A percentile compares a stretch with the other conserved stretches of the same genome.
Evolutionary conservation across 768 basidiomycete species (phyloP).

Genomic region (Mycena leptocephala): DNA sequence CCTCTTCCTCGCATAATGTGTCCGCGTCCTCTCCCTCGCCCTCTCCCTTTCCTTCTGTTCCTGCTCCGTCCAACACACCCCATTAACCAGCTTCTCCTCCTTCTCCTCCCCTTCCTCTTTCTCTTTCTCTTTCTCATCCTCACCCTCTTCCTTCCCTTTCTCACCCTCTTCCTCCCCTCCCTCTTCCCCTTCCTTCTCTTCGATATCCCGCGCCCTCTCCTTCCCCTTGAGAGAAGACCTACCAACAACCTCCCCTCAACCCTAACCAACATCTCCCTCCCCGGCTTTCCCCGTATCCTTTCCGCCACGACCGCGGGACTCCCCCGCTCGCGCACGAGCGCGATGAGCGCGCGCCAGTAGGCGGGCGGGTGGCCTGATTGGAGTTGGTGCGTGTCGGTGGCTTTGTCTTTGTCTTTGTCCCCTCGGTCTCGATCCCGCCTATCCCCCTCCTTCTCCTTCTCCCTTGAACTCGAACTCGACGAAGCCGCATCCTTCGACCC

Average conservation of each 20-base stretch:
- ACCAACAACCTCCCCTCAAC: constrained; percentile 70
- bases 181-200: too few species aligned
- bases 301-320: constrained; percentile 47
- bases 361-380: constrained; percentile 37
- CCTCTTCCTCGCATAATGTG: constrained; percentile 50
- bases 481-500: constrained; percentile 28
- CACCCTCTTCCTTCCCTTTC: constrained; percentile 58
- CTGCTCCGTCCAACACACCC: constrained; percentile 35
- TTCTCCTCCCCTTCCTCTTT: constrained; percentile 52
- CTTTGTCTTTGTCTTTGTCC: constrained; percentile 11
- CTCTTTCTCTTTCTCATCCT: constrained; percentile 37
- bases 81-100: constrained; percentile 47
- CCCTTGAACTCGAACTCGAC: too few species aligned
- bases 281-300: constrained; percentile 75
- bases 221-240: too few species aligned
- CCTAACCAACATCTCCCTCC: constrained; percentile 70
- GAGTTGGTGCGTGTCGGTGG: not conserved
- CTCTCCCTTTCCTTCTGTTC: constrained; percentile 39
- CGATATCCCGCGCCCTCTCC: too few species aligned
- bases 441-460: constrained; percentile 40
- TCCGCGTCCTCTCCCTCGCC: constrained; percentile 49
- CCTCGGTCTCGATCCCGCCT: constrained; percentile 26
- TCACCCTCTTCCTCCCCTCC: too few species aligned
- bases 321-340: constrained; percentile 55
- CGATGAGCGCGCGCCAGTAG: constrained; percentile 58